A percentile compares a stretch with the other conserved stretches of the same genome.
Evolutionary conservation across 352 stramenopile genomes (phyloP).

Genomic region (Phytopythium chamaehyphon): DNA sequence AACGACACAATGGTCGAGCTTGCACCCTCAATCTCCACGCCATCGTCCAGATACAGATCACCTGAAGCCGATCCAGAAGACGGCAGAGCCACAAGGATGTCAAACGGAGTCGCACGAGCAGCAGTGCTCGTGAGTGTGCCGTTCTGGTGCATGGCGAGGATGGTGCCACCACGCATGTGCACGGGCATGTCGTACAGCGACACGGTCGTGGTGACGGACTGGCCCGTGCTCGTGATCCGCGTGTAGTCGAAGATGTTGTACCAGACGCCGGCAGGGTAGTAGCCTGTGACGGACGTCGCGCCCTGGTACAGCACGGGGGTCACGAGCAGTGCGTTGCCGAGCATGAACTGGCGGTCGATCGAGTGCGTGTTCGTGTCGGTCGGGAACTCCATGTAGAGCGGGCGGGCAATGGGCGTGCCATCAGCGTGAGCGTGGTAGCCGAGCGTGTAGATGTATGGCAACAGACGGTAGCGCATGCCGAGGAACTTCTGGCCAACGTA

Average conservation of each 20-base stretch:
- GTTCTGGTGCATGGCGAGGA: slow-evolving; percentile 43
- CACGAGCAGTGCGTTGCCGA: slow-evolving; percentile 24
- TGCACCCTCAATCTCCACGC: slow-evolving; percentile 31
- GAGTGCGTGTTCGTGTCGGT: slow-evolving; percentile 27
- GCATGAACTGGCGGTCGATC: slow-evolving; percentile 48
- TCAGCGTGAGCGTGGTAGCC: slow-evolving; percentile 46
- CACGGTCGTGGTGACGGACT: slow-evolving; percentile 21
- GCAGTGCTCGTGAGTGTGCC: slow-evolving; percentile 35
- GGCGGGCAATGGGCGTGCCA: slow-evolving; percentile 44
- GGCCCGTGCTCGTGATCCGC: slow-evolving; percentile 19
- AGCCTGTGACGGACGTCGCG: slow-evolving; percentile 36
- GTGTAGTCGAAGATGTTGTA: slow-evolving; percentile 60
- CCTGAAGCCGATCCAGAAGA: slow-evolving; percentile 16
- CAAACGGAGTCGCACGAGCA: slow-evolving; percentile 40
- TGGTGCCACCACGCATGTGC: slow-evolving; percentile 42
- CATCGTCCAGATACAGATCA: slow-evolving; percentile 55
- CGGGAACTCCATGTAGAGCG: slow-evolving; percentile 67
- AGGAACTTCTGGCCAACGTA: slow-evolving; percentile 59
- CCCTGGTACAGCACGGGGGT: slow-evolving; percentile 47
- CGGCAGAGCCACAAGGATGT: slow-evolving; percentile 41
- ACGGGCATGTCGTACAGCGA: slow-evolving; percentile 60
- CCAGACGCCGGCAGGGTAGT: slow-evolving; percentile 41
- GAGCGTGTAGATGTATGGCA: slow-evolving; percentile 81
- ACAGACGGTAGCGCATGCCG: slow-evolving; percentile 60
- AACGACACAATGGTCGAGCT: slow-evolving; percentile 35